Evolutionary conservation across 805 yeast genomes (phyloP), one percentile per base, ranked within the genome.

Genomic region (Suhomyces xylopsoci): DNA sequence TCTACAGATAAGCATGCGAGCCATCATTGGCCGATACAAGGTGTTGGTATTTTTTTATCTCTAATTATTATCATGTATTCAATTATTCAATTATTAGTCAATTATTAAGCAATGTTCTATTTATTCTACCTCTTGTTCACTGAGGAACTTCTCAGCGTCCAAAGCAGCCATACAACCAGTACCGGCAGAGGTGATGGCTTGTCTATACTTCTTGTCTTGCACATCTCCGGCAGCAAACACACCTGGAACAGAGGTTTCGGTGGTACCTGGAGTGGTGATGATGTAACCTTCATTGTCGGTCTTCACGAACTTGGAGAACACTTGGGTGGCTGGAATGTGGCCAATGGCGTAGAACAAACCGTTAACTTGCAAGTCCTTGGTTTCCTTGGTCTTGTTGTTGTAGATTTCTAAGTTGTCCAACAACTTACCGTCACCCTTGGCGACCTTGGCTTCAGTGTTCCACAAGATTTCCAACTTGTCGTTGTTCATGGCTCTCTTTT

Each of bases 111-210:
- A 36, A 8, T 2, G 19, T 17, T 38, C 24, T 38, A 38, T 26
- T 38, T 47, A 47, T 30, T 48, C 51, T 22, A 40, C 42, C 40
- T 62, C 66, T 60, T 67, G 65, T 53, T 88, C 96, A 45, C 93
- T 76, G 56, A 92, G 69, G 71, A 80, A 88, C 70, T 83, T 87
- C 77, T 92, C 97, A 66, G 93, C 90, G 65, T 94, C 98, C 56
- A 94, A 81, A 55, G 96, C 99, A 64, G 99, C 99, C 97, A 92
- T 93, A 81, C 99, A 94, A 58, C 99, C 99, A 58, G 97, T 82
- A 67, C 99, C 99, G n/a, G 99, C 99, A 70, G 97, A 91, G 42
- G 99, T 94, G 68, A 94, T 90, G 54, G 99, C 99, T 79, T 94
- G 99, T 84, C 99, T 90, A 76, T 93, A 94, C 70, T 82, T 83